Base-by-base conservation (phyloP, 2,329 filamentous ascomycete species). In the Ophiostoma novo-ulmi region DNA sequence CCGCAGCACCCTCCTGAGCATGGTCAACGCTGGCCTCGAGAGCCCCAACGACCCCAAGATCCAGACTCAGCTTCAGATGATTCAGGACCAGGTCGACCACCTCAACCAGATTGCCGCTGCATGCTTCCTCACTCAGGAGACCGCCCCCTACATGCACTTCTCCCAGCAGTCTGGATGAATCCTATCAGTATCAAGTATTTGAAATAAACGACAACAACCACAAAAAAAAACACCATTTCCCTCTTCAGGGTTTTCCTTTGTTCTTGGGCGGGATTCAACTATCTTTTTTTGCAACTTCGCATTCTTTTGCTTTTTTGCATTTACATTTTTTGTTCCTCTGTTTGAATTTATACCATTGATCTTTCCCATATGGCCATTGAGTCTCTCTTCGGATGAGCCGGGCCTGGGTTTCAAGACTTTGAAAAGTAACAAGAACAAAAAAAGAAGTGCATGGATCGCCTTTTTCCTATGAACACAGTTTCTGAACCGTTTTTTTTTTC, bases 1-100 rank as follows among this genome's bases (percentile, higher is more conserved):
- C 79, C 89, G 87, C 79, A 85, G 84, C 76, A 84, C 84, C 52
- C 84, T 92, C 68, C 85, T 90, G 75, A 83, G 82, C 72, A 85
- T 91, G 58, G 81, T 89, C 64, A 80, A 81, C 69, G 26, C 10
- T 7, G 80, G 79, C 66, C 82, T 85, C 72, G 78, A 76, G 74
- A 82, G 83, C 76, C 85, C 85, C 20, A 82, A 83, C 73, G 84
- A 86, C 73, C 78, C 81, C 69, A 81, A 85, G 73, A 85, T 84
- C 73, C 78, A 87, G 73, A 81, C 86, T 72, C 83, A 85, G 70
- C 82, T 89, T 75, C 79, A 78, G 72, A 81, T 82, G 71, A 82
- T 85, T 68, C 82, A 85, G 78, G 80, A 80, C 66, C 84, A 82
- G 73, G 79, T 88, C 61, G 76, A 78, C 69, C 80, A 82, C 75